These are phyloP conservation scores for Colletotrichum sp. DNA, from an alignment of 2,329 filamentous ascomycete genomes.

Conservation along the genomic window DNA sequence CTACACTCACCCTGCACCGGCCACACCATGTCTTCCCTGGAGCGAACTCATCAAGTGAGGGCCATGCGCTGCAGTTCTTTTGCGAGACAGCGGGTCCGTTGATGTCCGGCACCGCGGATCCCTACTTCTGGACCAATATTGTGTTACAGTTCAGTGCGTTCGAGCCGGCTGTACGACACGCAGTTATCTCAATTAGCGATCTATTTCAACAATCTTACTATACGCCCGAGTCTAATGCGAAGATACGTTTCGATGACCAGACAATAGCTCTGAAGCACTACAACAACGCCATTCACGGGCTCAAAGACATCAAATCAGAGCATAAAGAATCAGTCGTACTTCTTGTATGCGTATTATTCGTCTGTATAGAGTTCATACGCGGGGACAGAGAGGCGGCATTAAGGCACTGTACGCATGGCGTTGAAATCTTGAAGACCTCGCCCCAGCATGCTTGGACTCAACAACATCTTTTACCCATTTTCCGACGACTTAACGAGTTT, in stretches of 20 bases:
- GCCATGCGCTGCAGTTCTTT: constrained; percentile 36
- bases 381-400: not conserved
- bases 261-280: constrained; percentile 51
- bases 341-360: constrained; percentile 54
- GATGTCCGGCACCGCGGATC: constrained; percentile 45
- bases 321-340: constrained; percentile 33
- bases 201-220: constrained; percentile 41
- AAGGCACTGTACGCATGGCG: constrained; percentile 12
- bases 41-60: constrained; percentile 8
- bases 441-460: constrained; percentile 3
- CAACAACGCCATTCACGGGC: constrained; percentile 49
- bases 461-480: constrained; percentile 7
- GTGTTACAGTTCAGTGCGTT: constrained; percentile 49
- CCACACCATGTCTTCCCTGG: constrained; percentile 16
- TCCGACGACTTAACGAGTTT: not conserved
- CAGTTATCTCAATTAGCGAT: constrained; percentile 53
- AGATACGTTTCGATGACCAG: not conserved
- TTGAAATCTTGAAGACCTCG: not conserved
- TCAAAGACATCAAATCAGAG: constrained; percentile 39
- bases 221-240: not conserved
- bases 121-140: constrained; percentile 48
- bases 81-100: constrained; percentile 37
- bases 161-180: constrained; percentile 54
- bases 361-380: constrained; percentile 58
- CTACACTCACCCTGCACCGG: constrained; percentile 17